Conservation (phyloP, 768 basidiomycete species). For the Mycena floridula region DNA sequence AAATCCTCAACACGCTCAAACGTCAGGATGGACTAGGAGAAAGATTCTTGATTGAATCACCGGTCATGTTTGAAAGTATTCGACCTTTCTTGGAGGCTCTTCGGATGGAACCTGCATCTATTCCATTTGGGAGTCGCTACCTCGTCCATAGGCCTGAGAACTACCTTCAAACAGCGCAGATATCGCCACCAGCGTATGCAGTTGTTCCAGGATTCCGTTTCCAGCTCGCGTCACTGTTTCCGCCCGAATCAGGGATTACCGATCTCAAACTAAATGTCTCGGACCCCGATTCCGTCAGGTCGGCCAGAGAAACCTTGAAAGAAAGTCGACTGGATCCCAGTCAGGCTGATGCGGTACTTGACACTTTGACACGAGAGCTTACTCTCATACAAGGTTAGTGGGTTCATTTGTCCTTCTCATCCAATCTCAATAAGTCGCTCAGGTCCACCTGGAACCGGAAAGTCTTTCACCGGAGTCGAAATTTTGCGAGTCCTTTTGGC, state of each 20-base stretch:
- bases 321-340: conserved; percentile 58
- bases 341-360: conserved; percentile 65
- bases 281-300: conserved; percentile 35
- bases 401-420: background rate
- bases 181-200: conserved; percentile 53
- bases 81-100: conserved; percentile 64
- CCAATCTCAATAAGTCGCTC: no score
- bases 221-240: conserved; percentile 50
- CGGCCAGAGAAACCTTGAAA: conserved; percentile 40
- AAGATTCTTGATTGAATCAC: conserved; percentile 44
- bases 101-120: conserved; percentile 44
- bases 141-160: conserved; percentile 38
- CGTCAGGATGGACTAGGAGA: background rate
- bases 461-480: conserved; percentile 66
- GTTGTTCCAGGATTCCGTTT: conserved; percentile 47
- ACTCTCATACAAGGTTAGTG: conserved; percentile 66
- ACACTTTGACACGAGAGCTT: conserved; percentile 52
- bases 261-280: conserved; percentile 35
- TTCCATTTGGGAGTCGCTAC: conserved; percentile 50
- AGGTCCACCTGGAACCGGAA: no score
- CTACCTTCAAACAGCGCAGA: conserved; percentile 23
- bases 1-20: conserved; percentile 19
- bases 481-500: conserved; percentile 58
- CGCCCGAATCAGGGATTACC: conserved; percentile 27
- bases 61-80: conserved; percentile 62